Evolutionary conservation across 2,329 filamentous ascomycete genomes (phyloP).

Genomic region (Talaromyces sp.): DNA sequence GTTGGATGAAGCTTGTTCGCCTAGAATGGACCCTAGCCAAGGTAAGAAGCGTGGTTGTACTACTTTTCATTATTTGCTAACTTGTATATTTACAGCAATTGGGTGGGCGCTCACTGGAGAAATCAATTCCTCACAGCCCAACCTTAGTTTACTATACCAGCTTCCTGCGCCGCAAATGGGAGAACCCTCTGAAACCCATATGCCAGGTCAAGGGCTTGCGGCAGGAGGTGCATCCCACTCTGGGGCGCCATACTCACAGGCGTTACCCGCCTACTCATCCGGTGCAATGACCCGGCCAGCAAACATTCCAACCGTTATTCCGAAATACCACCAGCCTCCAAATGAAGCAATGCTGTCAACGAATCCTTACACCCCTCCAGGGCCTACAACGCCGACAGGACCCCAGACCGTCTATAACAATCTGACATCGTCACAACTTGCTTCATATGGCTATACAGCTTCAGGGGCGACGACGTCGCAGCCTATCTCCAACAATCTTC

Average conservation of each 20-base stretch:
- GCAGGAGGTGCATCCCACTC: constrained; percentile 20
- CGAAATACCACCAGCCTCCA: constrained; percentile 5
- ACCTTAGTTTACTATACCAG: constrained; percentile 75
- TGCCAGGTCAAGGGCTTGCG: constrained; percentile 28
- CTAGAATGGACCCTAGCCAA: constrained; percentile 48
- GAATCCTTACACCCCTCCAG: not conserved
- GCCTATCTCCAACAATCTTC: not conserved
- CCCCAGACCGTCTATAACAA: not conserved
- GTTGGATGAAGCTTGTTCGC: constrained; percentile 34
- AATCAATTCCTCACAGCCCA: constrained; percentile 79
- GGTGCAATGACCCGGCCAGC: not conserved
- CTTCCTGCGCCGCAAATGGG: constrained; percentile 40
- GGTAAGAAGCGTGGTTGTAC: constrained; percentile 33
- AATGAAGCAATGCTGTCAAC: not conserved
- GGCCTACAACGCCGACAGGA: not conserved
- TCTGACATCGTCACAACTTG: not conserved
- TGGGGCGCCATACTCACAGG: constrained; percentile 24
- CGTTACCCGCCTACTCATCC: constrained; percentile 22
- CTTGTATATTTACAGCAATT: constrained; percentile 52
- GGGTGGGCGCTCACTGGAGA: constrained; percentile 86
- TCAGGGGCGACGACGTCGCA: not conserved
- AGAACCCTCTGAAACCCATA: constrained; percentile 20
- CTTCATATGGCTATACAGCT: constrained; percentile 2
- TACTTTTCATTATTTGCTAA: constrained; percentile 8
- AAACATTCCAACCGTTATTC: not conserved